phyloP scores from a whole-genome alignment of 2,329 filamentous ascomycete genomes.

The Penicillium hordei region DNA sequence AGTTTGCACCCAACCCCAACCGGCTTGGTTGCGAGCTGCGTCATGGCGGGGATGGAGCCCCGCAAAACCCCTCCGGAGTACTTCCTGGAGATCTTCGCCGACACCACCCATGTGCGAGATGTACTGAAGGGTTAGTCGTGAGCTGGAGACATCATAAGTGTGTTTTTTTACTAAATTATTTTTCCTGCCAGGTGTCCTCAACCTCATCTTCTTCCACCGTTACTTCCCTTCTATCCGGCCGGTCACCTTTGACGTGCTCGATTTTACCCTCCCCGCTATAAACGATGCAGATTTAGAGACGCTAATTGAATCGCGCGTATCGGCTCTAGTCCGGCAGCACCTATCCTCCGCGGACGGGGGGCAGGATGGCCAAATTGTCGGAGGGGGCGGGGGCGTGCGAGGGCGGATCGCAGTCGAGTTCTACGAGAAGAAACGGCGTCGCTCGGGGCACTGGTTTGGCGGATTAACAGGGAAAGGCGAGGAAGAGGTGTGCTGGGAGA shows the following conservation, averaged over 20 bases:
- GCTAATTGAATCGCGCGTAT: conserved; percentile 84
- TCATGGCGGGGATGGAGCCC: conserved; percentile 57
- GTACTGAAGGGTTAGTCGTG: conserved; percentile 75
- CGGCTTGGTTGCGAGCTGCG: conserved; percentile 16
- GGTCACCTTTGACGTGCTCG: conserved; percentile 81
- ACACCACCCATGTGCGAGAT: conserved; percentile 84
- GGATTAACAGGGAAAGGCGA: conserved; percentile 62
- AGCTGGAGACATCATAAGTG: too few species aligned
- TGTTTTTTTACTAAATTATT: neutral
- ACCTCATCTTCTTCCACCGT: conserved; percentile 98
- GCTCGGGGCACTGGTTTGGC: conserved; percentile 69
- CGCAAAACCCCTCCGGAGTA: conserved; percentile 75
- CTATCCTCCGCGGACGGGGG: conserved; percentile 61
- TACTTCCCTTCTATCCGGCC: conserved; percentile 88
- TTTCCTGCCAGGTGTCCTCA: conserved; percentile 69
- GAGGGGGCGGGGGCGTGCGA: conserved; percentile 59
- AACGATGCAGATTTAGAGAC: conserved; percentile 89
- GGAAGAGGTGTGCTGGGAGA: conserved; percentile 96
- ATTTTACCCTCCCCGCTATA: conserved; percentile 85
- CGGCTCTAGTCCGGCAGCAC: conserved; percentile 72
- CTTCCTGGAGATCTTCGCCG: conserved; percentile 89
- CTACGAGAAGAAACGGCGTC: conserved; percentile 86
- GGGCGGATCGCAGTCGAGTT: conserved; percentile 86
- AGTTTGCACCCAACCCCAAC: neutral
- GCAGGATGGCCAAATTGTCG: conserved; percentile 37